phyloP scores from a whole-genome alignment of 148 eudicot genomes.

The Vaccinium myrtillus region DNA sequence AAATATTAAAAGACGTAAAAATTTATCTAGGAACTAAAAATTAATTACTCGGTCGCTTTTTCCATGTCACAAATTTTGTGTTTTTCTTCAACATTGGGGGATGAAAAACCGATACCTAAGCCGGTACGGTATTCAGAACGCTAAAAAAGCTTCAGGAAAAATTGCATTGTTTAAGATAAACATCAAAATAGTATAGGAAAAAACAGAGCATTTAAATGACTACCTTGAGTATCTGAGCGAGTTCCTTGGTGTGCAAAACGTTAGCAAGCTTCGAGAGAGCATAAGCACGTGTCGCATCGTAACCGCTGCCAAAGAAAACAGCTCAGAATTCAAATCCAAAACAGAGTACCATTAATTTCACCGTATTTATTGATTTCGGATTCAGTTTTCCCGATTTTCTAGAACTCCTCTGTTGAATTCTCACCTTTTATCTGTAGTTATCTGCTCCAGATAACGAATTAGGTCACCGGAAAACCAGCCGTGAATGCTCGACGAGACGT shows the following conservation, averaged over 20 bases:
- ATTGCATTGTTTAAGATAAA: background rate
- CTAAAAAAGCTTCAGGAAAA: background rate
- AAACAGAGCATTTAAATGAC: background rate
- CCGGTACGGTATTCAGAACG: too few relatives aligned
- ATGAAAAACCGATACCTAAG: too few relatives aligned
- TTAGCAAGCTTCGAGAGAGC: conserved; percentile 92
- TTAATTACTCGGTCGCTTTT: too few relatives aligned
- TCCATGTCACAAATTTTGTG: too few relatives aligned
- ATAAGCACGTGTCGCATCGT: conserved; percentile 94
- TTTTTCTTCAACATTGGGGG: too few relatives aligned
- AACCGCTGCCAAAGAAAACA: conserved; percentile 36
- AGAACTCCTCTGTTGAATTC: background rate
- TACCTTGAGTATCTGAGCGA: conserved; percentile 63
- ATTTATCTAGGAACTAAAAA: too few relatives aligned
- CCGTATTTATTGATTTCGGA: background rate
- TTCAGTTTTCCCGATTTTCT: background rate
- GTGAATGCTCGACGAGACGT: conserved; percentile 74
- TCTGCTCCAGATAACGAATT: conserved; percentile 44
- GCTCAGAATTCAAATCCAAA: background rate
- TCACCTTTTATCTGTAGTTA: conserved; percentile 60
- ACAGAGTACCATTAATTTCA: background rate
- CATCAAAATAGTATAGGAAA: background rate
- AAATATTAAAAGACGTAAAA: background rate
- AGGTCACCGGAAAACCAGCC: conserved; percentile 78
- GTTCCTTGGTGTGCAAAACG: conserved; percentile 85